phyloP scores from a whole-genome alignment of 192 early-diverging fungal genomes.

The Entomortierella chlamydospora region DNA sequence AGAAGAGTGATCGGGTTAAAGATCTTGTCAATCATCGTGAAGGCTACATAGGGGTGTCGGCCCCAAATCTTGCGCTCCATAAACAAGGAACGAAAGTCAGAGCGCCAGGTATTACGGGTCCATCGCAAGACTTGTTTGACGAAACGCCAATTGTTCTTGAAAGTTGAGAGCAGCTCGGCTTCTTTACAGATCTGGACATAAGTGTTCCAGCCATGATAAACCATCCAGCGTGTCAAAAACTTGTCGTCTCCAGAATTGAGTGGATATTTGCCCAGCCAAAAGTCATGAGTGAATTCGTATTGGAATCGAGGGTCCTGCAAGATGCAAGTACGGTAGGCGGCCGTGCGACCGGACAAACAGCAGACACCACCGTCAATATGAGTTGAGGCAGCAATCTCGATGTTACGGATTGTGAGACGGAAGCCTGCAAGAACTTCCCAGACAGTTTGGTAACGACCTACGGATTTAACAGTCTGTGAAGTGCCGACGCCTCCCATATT shows the following conservation, averaged over 20 bases:
- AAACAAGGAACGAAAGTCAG: slow-evolving; percentile 73
- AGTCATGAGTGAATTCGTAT: slow-evolving; percentile 77
- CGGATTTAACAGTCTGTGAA: slow-evolving; percentile 69
- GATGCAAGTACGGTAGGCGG: slow-evolving; percentile 77
- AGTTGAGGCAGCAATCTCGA: slow-evolving; percentile 78
- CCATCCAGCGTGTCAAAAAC: slow-evolving; percentile 80
- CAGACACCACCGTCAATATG: slow-evolving; percentile 84
- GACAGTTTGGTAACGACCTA: slow-evolving; percentile 69
- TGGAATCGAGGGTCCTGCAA: slow-evolving; percentile 78
- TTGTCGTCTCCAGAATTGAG: slow-evolving; percentile 82
- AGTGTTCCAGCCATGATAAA: slow-evolving; percentile 76
- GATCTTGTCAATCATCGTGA: slow-evolving; percentile 81
- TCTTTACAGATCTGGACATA: slow-evolving; percentile 75
- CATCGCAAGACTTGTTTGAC: slow-evolving; percentile 77
- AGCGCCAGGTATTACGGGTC: slow-evolving; percentile 84
- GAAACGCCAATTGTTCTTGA: slow-evolving; percentile 83
- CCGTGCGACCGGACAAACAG: slow-evolving; percentile 78
- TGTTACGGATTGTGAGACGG: slow-evolving; percentile 76
- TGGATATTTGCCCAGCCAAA: slow-evolving; percentile 77
- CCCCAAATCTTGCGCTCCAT: slow-evolving; percentile 73
- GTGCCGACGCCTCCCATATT: slow-evolving; percentile 80
- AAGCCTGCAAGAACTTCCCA: slow-evolving; percentile 82
- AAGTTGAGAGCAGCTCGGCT: slow-evolving; percentile 76
- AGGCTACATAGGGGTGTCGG: slow-evolving; percentile 78
- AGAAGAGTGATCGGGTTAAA: slow-evolving; percentile 79